A percentile compares a stretch with the other conserved stretches of the same genome.
Evolutionary conservation across 2,329 filamentous ascomycete genomes (phyloP).

Genomic region (Fonsecaea monophora): DNA sequence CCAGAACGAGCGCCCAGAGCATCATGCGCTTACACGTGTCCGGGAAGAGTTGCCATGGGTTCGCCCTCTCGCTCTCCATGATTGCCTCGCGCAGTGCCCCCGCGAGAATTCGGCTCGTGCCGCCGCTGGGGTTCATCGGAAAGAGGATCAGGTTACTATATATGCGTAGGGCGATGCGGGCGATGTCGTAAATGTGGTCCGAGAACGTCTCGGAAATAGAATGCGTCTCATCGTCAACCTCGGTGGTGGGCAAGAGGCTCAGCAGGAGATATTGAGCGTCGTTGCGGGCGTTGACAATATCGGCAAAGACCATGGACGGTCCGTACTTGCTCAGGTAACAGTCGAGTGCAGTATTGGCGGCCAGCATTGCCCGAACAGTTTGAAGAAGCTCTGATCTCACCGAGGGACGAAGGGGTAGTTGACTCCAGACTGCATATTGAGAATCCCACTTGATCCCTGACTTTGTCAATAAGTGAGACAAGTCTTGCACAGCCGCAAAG

Average conservation of each 20-base stretch:
- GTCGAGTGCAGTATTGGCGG: not conserved
- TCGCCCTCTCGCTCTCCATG: not conserved
- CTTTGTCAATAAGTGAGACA: not conserved
- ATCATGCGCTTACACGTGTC: conserved; percentile 4
- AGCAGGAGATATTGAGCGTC: conserved; percentile 9
- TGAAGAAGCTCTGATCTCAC: not conserved
- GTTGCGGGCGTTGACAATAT: conserved; percentile 10
- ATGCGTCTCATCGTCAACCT: not conserved
- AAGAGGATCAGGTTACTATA: conserved; percentile 10
- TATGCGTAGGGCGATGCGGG: conserved; percentile 1
- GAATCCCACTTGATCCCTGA: not conserved
- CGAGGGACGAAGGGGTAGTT: not conserved
- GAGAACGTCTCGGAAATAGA: not conserved
- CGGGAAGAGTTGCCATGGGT: not conserved
- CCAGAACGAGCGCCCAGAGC: conserved; percentile 11
- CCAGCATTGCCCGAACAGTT: not conserved
- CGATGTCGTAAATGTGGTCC: conserved; percentile 4
- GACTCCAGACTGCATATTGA: not conserved
- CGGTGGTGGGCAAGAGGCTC: not conserved
- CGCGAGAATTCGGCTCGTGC: not conserved
- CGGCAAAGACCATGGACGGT: not conserved
- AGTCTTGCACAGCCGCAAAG: not conserved
- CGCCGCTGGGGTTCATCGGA: conserved; percentile 11
- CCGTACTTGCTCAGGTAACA: not conserved
- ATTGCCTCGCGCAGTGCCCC: not conserved